phyloP scores from a whole-genome alignment of 306 rosid species.

The Glycyrrhiza uralensis region DNA sequence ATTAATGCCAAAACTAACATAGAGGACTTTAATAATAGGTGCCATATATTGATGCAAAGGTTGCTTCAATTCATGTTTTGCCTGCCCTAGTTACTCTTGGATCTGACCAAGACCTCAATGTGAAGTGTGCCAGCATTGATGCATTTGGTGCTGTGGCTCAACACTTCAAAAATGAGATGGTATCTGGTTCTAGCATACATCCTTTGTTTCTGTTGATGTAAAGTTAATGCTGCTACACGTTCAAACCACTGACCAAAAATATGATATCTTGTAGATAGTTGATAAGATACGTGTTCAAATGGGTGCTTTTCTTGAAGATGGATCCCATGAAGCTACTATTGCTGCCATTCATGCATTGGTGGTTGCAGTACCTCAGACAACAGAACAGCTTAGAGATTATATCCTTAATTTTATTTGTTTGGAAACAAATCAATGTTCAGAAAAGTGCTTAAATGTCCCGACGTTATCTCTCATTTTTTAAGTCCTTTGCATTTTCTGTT shows the following conservation, averaged over 20 bases:
- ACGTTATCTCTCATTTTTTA: constrained; percentile 16
- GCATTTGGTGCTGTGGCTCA: constrained; percentile 91
- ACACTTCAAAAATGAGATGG: constrained; percentile 78
- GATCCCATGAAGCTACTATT: constrained; percentile 88
- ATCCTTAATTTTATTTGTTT: constrained; percentile 55
- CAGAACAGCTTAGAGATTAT: constrained; percentile 87
- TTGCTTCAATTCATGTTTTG: constrained; percentile 70
- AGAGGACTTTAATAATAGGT: constrained; percentile 49
- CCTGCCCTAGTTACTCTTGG: constrained; percentile 91
- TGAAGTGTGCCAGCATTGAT: constrained; percentile 80
- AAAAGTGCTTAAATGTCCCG: not conserved
- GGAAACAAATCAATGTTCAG: not conserved
- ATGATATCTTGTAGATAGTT: constrained; percentile 55
- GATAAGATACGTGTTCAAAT: constrained; percentile 96
- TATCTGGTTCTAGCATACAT: constrained; percentile 29
- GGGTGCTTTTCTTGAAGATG: constrained; percentile 99
- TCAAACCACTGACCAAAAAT: constrained; percentile 17
- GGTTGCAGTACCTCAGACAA: constrained; percentile 84
- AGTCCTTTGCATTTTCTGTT: constrained; percentile 1
- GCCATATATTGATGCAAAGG: constrained; percentile 73
- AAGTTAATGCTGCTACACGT: constrained; percentile 13
- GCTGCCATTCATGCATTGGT: constrained; percentile 86
- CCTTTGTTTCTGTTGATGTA: constrained; percentile 10
- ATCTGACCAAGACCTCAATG: constrained; percentile 70
- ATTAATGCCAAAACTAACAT: constrained; percentile 14